These are phyloP conservation scores for Chenopodium berlandieri DNA, from an alignment of 148 eudicot genomes.

Conservation along the genomic window DNA sequence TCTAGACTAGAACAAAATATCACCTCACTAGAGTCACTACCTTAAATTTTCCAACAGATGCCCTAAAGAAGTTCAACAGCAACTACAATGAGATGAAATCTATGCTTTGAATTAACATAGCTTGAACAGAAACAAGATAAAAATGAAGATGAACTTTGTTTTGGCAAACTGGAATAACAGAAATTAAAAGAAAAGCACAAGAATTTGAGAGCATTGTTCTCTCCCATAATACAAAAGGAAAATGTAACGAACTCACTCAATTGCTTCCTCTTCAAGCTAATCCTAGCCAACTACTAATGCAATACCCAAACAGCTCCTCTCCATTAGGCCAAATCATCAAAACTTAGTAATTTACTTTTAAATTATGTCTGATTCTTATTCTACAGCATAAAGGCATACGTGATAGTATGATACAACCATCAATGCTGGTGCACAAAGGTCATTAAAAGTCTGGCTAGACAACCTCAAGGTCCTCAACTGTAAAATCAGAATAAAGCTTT, in stretches of 20 bases:
- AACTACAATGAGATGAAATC: background rate
- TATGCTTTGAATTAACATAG: background rate
- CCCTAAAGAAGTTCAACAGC: background rate
- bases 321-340: too few relatives aligned
- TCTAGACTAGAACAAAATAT: background rate
- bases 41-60: background rate
- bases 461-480: background rate
- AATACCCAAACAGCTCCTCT: too few relatives aligned
- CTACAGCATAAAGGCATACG: background rate
- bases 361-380: background rate
- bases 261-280: too few relatives aligned
- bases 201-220: too few relatives aligned
- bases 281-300: too few relatives aligned
- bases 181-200: too few relatives aligned
- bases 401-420: background rate
- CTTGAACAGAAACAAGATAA: too few relatives aligned
- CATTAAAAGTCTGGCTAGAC: background rate
- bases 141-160: too few relatives aligned
- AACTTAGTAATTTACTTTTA: background rate
- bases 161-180: too few relatives aligned
- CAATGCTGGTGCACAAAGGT: background rate
- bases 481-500: conserved; percentile 1
- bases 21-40: background rate
- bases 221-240: too few relatives aligned
- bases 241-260: too few relatives aligned